phyloP scores from a whole-genome alignment of 176 grass and related monocot species.

The Musa troglodytarum region DNA sequence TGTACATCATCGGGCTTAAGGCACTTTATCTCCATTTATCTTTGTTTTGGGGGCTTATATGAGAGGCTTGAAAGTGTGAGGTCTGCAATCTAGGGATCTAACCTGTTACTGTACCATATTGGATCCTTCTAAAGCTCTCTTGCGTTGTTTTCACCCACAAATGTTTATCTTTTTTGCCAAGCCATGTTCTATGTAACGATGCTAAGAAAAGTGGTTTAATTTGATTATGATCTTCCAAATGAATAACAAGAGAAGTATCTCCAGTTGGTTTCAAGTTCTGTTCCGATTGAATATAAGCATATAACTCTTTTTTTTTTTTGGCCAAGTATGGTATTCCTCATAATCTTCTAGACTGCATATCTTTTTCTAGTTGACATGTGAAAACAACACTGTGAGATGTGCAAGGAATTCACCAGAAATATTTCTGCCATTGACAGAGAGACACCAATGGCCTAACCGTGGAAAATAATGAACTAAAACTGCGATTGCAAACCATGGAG shows the following conservation, averaged over 20 bases:
- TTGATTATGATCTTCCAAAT: not conserved
- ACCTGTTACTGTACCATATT: too few species aligned
- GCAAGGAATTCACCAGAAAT: not conserved
- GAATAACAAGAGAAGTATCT: not conserved
- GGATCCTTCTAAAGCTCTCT: not conserved
- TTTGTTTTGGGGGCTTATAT: too few species aligned
- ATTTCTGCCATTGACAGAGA: conserved; percentile 8
- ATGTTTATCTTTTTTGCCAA: not conserved
- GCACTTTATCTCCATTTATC: too few species aligned
- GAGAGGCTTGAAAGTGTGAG: too few species aligned
- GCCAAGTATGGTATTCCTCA: not conserved
- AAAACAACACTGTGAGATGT: not conserved
- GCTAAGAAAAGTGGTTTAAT: not conserved
- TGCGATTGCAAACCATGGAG: conserved; percentile 11
- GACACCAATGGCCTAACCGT: conserved; percentile 10
- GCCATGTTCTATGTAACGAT: not conserved
- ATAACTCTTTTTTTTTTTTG: not conserved
- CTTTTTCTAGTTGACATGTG: not conserved
- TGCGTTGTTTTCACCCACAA: not conserved
- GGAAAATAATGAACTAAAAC: conserved; percentile 12
- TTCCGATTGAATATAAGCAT: too few species aligned
- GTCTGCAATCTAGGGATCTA: too few species aligned
- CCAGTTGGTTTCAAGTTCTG: too few species aligned
- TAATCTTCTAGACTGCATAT: not conserved
- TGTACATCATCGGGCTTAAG: too few species aligned